These are phyloP conservation scores for Verbascum thapsus DNA, from an alignment of 257 asterid species.

Conservation along the genomic window DNA sequence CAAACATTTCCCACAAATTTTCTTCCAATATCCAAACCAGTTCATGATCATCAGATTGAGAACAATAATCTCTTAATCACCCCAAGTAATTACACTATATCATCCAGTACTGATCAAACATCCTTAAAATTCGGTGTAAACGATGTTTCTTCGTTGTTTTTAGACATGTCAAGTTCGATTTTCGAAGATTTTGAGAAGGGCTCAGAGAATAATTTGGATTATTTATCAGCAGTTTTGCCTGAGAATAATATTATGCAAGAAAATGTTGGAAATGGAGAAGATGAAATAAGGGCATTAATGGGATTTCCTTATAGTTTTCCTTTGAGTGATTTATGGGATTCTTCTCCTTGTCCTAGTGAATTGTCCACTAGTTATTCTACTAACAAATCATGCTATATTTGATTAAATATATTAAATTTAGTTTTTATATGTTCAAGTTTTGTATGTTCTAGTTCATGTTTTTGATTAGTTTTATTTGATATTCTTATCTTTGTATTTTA, in stretches of 20 bases:
- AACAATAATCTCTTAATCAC: conserved; percentile 26
- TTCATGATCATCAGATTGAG: conserved; percentile 20
- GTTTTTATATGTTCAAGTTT: background rate
- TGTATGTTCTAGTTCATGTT: conserved; percentile 19
- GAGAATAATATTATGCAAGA: conserved; percentile 38
- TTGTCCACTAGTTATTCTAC: conserved; percentile 64
- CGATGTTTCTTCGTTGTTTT: conserved; percentile 67
- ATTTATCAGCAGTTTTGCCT: conserved; percentile 25
- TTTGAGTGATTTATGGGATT: conserved; percentile 69
- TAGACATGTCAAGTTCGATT: conserved; percentile 56
- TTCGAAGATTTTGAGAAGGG: conserved; percentile 44
- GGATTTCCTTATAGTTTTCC: conserved; percentile 44
- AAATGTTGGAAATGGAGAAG: conserved; percentile 31
- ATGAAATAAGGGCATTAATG: too few species aligned
- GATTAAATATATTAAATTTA: conserved; percentile 24
- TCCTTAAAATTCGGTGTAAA: conserved; percentile 29
- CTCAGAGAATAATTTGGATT: conserved; percentile 27
- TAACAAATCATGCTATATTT: conserved; percentile 52
- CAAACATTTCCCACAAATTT: too few species aligned
- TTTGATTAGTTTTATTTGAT: background rate
- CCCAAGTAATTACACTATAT: conserved; percentile 31
- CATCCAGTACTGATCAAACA: conserved; percentile 27
- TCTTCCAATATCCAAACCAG: conserved; percentile 33
- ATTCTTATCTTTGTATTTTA: conserved; percentile 5
- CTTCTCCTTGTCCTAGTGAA: conserved; percentile 79